A percentile compares a stretch with the other conserved stretches of the same genome.
These are phyloP conservation scores for Westerdykella ornata DNA, from an alignment of 2,329 filamentous ascomycete genomes.

Conservation along the genomic window DNA sequence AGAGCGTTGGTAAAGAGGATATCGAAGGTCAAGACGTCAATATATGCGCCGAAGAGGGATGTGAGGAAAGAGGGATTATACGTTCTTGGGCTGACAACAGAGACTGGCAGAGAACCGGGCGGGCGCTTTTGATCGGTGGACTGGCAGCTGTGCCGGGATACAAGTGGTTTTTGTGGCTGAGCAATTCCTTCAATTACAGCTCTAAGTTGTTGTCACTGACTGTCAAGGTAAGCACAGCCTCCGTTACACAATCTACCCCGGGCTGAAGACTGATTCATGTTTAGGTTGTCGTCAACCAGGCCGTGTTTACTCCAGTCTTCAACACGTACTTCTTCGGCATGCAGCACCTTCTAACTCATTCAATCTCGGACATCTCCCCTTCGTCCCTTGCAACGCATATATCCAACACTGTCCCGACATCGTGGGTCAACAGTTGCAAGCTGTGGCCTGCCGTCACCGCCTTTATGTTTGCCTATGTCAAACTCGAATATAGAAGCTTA, in stretches of 20 bases:
- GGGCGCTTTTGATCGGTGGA: conserved; percentile 68
- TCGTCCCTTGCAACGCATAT: conserved; percentile 61
- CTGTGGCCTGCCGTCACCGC: conserved; percentile 84
- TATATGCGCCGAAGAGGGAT: conserved; percentile 7
- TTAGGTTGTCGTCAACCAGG: conserved; percentile 67
- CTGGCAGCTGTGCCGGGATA: conserved; percentile 70
- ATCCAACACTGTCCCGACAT: conserved; percentile 66
- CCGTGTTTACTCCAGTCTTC: conserved; percentile 65
- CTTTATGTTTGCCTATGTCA: conserved; percentile 78
- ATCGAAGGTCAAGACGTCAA: conserved; percentile 4
- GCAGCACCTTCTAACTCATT: conserved; percentile 38
- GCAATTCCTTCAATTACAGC: conserved; percentile 74
- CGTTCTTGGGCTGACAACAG: conserved; percentile 40
- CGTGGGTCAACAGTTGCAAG: conserved; percentile 72
- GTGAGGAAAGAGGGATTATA: conserved; percentile 33
- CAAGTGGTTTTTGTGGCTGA: conserved; percentile 76
- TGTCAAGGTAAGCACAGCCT: conserved; percentile 49
- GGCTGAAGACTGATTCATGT: no score
- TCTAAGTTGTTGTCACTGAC: conserved; percentile 64
- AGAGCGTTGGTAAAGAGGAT: conserved; percentile 49
- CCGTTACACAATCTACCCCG: no score
- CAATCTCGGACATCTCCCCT: neutral
- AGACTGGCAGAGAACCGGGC: conserved; percentile 52
- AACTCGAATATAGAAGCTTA: conserved; percentile 69
- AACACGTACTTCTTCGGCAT: conserved; percentile 50